A percentile compares a stretch with the other conserved stretches of the same genome.
These are phyloP conservation scores for Myrmaecium sp. DNA, from an alignment of 2,329 filamentous ascomycete genomes.

Conservation along the genomic window DNA sequence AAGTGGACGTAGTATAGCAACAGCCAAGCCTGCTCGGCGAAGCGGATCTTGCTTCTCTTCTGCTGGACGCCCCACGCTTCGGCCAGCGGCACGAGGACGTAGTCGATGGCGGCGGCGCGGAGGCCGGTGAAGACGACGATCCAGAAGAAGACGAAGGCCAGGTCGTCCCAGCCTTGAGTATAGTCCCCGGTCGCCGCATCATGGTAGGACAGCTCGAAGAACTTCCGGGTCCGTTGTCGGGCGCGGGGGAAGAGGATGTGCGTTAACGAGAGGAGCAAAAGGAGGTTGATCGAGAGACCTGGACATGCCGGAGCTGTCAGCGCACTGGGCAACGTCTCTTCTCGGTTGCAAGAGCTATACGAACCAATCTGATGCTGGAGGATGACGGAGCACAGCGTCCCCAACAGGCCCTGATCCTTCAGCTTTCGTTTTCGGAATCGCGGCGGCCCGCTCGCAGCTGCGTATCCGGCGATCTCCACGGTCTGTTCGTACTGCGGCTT, in stretches of 20 bases:
- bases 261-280: slow-evolving; percentile 66
- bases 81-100: slow-evolving; percentile 64
- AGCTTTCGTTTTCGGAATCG: no score
- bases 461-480: no score
- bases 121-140: slow-evolving; percentile 76
- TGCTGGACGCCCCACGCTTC: slow-evolving; percentile 55
- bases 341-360: slow-evolving; percentile 11
- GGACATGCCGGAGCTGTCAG: no score
- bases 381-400: slow-evolving; percentile 49
- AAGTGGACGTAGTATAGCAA: slow-evolving; percentile 67
- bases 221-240: slow-evolving; percentile 64
- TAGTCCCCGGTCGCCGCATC: slow-evolving; percentile 54
- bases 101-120: slow-evolving; percentile 73
- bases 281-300: slow-evolving; percentile 75
- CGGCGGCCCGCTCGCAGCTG: no score
- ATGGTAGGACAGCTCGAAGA: slow-evolving; percentile 75
- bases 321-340: slow-evolving; percentile 5
- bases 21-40: slow-evolving; percentile 90
- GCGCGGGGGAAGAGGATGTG: slow-evolving; percentile 71
- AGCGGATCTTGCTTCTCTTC: slow-evolving; percentile 60
- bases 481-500: no score
- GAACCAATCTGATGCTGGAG: slow-evolving; percentile 68
- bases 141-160: slow-evolving; percentile 59
- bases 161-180: slow-evolving; percentile 61
- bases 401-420: slow-evolving; percentile 45